Evolutionary conservation across 2,329 filamentous ascomycete species (phyloP).

Genomic region (Byssochlamys sp.): DNA sequence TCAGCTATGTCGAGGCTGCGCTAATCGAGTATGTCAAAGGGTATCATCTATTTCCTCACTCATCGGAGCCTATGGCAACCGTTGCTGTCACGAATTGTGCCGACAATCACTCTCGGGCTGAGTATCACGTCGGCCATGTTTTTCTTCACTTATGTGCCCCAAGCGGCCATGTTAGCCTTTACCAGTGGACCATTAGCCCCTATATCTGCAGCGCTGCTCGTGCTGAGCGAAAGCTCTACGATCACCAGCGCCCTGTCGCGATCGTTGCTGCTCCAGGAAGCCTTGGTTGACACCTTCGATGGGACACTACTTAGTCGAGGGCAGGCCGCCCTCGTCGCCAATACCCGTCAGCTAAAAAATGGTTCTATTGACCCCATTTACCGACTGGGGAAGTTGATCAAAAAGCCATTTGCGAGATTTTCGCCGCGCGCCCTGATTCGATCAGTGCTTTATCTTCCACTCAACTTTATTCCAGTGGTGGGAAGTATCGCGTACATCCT

Average conservation of each 20-base stretch:
- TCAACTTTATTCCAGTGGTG: constrained; percentile 87
- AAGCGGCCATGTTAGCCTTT: constrained; percentile 70
- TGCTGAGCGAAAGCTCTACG: constrained; percentile 48
- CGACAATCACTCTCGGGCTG: constrained; percentile 60
- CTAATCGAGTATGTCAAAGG: constrained; percentile 30
- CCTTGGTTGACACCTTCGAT: constrained; percentile 81
- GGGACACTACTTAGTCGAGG: constrained; percentile 51
- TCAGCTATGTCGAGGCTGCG: background rate
- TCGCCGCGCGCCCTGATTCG: constrained; percentile 55
- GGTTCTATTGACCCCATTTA: constrained; percentile 41
- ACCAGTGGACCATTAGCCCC: constrained; percentile 68
- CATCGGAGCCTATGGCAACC: constrained; percentile 53
- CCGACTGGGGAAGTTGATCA: constrained; percentile 48
- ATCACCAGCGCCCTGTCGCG: constrained; percentile 48
- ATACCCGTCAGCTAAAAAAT: constrained; percentile 62
- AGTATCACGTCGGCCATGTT: constrained; percentile 75
- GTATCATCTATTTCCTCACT: constrained; percentile 50
- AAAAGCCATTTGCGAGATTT: constrained; percentile 46
- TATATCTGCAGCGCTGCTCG: constrained; percentile 50
- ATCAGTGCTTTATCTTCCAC: constrained; percentile 74
- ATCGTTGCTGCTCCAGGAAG: constrained; percentile 69
- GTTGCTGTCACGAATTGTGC: constrained; percentile 46
- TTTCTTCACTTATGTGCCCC: constrained; percentile 73
- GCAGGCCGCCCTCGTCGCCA: constrained; percentile 55
- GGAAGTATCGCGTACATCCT: constrained; percentile 73